These are phyloP conservation scores for Plasmopara viticola DNA, from an alignment of 352 stramenopile genomes.

Conservation along the genomic window DNA sequence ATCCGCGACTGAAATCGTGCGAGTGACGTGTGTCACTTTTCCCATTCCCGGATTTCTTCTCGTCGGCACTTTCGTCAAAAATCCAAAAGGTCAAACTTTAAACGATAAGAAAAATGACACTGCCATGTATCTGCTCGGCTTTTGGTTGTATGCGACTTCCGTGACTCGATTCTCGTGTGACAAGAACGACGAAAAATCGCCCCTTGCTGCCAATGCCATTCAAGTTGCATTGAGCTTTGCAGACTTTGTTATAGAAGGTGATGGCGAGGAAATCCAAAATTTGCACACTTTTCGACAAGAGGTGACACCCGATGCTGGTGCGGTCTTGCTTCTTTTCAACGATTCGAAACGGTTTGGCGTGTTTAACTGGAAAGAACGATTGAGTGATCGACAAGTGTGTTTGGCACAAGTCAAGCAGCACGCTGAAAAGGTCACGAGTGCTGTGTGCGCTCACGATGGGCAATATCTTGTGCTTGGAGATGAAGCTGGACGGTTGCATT, in stretches of 20 bases:
- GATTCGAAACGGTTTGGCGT: constrained; percentile 24
- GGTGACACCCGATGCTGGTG: constrained; percentile 24
- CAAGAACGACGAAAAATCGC: neutral
- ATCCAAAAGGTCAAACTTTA: constrained; percentile 11
- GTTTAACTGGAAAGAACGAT: constrained; percentile 51
- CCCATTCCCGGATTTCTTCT: constrained; percentile 36
- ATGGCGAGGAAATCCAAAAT: constrained; percentile 7
- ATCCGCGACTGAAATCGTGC: neutral
- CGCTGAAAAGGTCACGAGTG: constrained; percentile 7
- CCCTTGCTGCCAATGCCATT: constrained; percentile 6
- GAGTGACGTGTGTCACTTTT: constrained; percentile 38
- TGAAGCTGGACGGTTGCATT: constrained; percentile 15
- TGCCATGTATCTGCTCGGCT: constrained; percentile 35
- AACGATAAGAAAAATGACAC: neutral
- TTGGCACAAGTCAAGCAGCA: constrained; percentile 24
- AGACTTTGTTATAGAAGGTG: constrained; percentile 18
- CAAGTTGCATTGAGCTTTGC: constrained; percentile 47
- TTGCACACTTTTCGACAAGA: constrained; percentile 13
- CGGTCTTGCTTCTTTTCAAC: constrained; percentile 32
- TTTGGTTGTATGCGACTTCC: constrained; percentile 34
- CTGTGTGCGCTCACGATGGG: constrained; percentile 24
- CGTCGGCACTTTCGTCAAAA: constrained; percentile 23
- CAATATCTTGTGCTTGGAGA: constrained; percentile 30
- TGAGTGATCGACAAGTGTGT: constrained; percentile 43
- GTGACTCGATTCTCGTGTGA: constrained; percentile 5